Base-by-base conservation (phyloP, 164 flowering plant species). In the Annona squamosa region DNA sequence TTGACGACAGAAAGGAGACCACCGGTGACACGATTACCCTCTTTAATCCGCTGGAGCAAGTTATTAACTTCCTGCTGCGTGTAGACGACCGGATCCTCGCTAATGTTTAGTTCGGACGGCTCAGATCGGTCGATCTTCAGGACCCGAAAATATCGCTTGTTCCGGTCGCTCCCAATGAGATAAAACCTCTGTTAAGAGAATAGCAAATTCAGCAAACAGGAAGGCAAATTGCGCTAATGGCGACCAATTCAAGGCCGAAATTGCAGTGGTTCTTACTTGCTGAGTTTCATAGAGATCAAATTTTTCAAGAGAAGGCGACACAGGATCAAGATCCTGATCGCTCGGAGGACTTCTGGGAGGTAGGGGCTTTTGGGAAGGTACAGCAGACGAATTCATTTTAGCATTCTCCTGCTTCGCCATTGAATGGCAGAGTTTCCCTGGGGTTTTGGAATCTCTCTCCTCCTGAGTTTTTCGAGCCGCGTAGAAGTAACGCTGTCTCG, bases 71-170 rank as follows among this genome's bases (percentile, higher is more conserved):
- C 98, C 72, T 86, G 93, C 4, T 87, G 87, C 0, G 99, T 84
- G 80, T 95, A 95, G n/a, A 95, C 91, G 56, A 93, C 98, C 0
- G 99, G 98, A 78, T 95, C 99, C 81, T 95, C 98, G 57, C 97
- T 95, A 61, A 95, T 88, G 69, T 87, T 93, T 52, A 95, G 89
- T 68, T 95, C 99, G 1, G 92, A 89, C 1, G 96, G 91, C 78
- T 95, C 99, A 13, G 92, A 90, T 5, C 99, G 89, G 72, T 95
- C 99, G 69, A 95, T 91, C 82, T 95, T 95, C 78, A 95, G 74
- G 4, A 95, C 98, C 44, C 99, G 89, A 70, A 86, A 93, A 75
- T 80, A 87, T 70, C 78, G 79, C 85, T 89, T 93, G 78, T 81
- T 81, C 68, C 97, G 85, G 85, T 95, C 99, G 75, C 96, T 93